Evolutionary conservation across 768 basidiomycete genomes (phyloP).

Genomic region (Punctularia strigosozonata): DNA sequence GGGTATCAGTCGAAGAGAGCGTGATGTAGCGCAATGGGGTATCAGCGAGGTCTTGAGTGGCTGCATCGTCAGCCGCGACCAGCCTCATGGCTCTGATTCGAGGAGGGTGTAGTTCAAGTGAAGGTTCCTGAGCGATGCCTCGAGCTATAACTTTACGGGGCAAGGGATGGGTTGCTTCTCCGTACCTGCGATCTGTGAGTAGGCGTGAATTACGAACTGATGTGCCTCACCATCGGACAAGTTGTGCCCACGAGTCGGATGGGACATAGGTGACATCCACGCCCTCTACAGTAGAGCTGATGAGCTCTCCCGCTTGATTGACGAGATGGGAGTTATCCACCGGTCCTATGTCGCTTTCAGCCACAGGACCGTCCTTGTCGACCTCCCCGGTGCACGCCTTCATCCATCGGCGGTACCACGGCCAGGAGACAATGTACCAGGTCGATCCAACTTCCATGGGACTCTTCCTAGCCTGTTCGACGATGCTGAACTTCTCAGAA

Average conservation of each 20-base stretch:
- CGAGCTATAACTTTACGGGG: slow-evolving; percentile 57
- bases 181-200: slow-evolving; percentile 50
- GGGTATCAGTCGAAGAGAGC: no score
- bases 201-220: no score
- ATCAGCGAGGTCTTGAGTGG: no score
- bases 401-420: slow-evolving; percentile 70
- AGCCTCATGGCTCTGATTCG: slow-evolving; percentile 48
- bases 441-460: slow-evolving; percentile 54
- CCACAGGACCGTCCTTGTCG: slow-evolving; percentile 55
- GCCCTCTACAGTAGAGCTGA: slow-evolving; percentile 39
- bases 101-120: slow-evolving; percentile 67
- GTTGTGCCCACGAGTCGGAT: slow-evolving; percentile 52
- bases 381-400: slow-evolving; percentile 57
- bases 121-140: slow-evolving; percentile 35
- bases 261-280: slow-evolving; percentile 71
- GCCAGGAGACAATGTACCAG: slow-evolving; percentile 65
- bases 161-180: slow-evolving; percentile 39
- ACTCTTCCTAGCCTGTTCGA: slow-evolving; percentile 32
- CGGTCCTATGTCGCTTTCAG: slow-evolving; percentile 55
- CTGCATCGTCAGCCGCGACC: no score
- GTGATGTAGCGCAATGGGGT: no score
- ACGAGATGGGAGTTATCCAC: slow-evolving; percentile 66
- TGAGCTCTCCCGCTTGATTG: slow-evolving; percentile 38
- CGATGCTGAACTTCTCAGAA: slow-evolving; percentile 35
- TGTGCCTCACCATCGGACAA: slow-evolving; percentile 54